phyloP scores from a whole-genome alignment of 2,329 filamentous ascomycete genomes.

The Ophiocordyceps camponoti-floridani region DNA sequence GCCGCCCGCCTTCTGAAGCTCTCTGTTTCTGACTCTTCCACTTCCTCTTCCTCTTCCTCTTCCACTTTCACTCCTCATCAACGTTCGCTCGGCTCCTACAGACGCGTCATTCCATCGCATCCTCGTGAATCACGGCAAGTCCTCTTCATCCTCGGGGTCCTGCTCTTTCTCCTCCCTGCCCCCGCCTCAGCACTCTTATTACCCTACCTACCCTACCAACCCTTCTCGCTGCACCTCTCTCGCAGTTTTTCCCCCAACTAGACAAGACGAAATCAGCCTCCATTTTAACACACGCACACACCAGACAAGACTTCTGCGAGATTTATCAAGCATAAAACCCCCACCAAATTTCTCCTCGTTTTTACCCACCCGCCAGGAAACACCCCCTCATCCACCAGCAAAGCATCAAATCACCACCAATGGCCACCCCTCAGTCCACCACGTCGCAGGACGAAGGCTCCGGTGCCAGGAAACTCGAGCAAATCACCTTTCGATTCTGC shows the following conservation, averaged over 20 bases:
- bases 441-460: constrained; percentile 21
- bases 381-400: not conserved
- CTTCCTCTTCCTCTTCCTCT: too few species aligned
- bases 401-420: constrained; percentile 8
- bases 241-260: too few species aligned
- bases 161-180: not conserved
- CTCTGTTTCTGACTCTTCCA: not conserved
- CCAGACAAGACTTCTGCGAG: too few species aligned
- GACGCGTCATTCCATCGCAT: not conserved
- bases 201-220: too few species aligned
- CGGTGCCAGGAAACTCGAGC: constrained; percentile 41
- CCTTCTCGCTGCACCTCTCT: too few species aligned
- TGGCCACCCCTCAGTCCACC: constrained; percentile 41
- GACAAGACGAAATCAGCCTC: too few species aligned
- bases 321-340: not conserved
- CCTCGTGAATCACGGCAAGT: too few species aligned
- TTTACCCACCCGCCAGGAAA: not conserved
- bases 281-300: too few species aligned
- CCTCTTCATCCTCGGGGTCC: not conserved
- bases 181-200: too few species aligned
- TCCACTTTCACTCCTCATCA: too few species aligned
- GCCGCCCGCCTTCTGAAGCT: not conserved
- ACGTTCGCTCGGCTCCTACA: not conserved
- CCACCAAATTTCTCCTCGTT: not conserved
- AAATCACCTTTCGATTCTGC: constrained; percentile 95